Base-by-base conservation (phyloP, 352 stramenopile genomes). In the Lagenidium giganteum region DNA sequence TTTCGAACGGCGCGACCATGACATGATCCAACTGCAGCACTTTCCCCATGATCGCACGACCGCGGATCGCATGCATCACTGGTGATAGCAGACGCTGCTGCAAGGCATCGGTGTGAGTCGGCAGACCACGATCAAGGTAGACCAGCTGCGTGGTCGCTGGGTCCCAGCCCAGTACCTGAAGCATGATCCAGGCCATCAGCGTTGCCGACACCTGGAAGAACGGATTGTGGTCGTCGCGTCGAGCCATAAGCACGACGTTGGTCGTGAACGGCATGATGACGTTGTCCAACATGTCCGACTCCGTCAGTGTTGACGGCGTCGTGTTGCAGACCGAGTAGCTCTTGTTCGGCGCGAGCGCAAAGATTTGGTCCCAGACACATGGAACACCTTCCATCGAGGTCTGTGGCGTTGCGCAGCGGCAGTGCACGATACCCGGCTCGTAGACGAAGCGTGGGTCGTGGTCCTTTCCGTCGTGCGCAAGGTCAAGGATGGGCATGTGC, bases 1-100 rank as follows among this genome's bases (percentile, higher is more conserved):
- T 39, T 16, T 90, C 78, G 22, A 58, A 85, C 17, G 74, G 70
- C 6, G 67, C 56, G 6, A 87, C 27, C 26, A 84, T 3, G 3
- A 79, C 78, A 17, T 66, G 54, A 17, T 59, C 43, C 7, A 79
- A 62, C 31, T 61, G 51, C 0, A 84, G 44, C 23, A 57, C 55
- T 13, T 70, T 27, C 18, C 21, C 51, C 12, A 51, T 42, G n/a
- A 68, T 30, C 12, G 70, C 54, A 8, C 62, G 36, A 5, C 26
- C 22, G 18, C 34, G 43, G 20, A 62, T 40, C 7, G 72, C 8
- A 21, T 7, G 27, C 28, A 30, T 41, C 3, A 20, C 38, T 8
- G 58, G 47, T 9, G 49, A 48, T 3, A 63, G 28, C 11, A 68
- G 35, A n/a, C 32, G 29, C 9, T 52, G 34, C 3, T 64, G 43